A percentile compares a stretch with the other conserved stretches of the same genome.
These are phyloP conservation scores for Tricholoma saponaceum DNA, from an alignment of 768 basidiomycete species.

Conservation along the genomic window DNA sequence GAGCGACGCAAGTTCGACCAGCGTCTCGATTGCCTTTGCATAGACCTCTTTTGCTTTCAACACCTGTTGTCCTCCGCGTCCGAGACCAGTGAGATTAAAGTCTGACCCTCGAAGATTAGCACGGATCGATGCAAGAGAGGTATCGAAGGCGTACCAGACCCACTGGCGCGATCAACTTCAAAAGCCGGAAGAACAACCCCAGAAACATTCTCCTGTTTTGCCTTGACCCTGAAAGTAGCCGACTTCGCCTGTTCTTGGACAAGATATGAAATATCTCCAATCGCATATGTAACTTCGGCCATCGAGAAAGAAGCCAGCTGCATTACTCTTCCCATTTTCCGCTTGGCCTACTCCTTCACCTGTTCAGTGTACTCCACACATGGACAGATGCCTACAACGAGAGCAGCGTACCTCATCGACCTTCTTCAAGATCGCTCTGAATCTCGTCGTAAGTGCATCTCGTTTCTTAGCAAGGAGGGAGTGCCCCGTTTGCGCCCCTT, in stretches of 20 bases:
- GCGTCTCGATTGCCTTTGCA: slow-evolving; percentile 93
- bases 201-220: slow-evolving; percentile 96
- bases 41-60: slow-evolving; percentile 95
- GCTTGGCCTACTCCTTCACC: slow-evolving; percentile 70
- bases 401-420: slow-evolving; percentile 84
- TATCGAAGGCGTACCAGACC: slow-evolving; percentile 55
- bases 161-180: slow-evolving; percentile 82
- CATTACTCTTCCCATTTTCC: slow-evolving; percentile 99
- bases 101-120: slow-evolving; percentile 40
- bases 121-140: not conserved
- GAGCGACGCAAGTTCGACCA: slow-evolving; percentile 94
- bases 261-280: slow-evolving; percentile 95
- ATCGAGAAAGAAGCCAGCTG: slow-evolving; percentile 98
- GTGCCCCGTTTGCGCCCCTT: slow-evolving; percentile 93
- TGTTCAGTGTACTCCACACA: slow-evolving; percentile 14
- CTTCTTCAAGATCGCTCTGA: slow-evolving; percentile 90
- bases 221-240: slow-evolving; percentile 89
- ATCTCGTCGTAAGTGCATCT: slow-evolving; percentile 92
- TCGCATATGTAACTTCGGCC: slow-evolving; percentile 97
- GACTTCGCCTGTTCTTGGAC: slow-evolving; percentile 94
- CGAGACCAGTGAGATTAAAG: slow-evolving; percentile 95
- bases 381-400: not conserved
- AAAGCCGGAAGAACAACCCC: slow-evolving; percentile 96
- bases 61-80: slow-evolving; percentile 95
- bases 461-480: slow-evolving; percentile 96